phyloP scores from a whole-genome alignment of 192 early-diverging fungal genomes.

The Podila horticola region DNA sequence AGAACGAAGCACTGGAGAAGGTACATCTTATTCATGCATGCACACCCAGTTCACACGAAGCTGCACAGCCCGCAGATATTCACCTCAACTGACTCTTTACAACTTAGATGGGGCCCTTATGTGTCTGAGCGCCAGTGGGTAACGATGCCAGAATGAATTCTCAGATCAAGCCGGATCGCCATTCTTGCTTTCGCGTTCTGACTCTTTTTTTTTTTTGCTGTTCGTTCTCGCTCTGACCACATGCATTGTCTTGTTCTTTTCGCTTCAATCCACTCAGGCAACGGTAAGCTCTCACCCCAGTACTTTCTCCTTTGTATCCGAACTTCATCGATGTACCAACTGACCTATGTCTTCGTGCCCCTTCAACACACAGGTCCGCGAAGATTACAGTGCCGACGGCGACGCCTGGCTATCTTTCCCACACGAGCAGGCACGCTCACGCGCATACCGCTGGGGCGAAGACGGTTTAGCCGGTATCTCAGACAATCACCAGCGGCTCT shows the following conservation, averaged over 20 bases:
- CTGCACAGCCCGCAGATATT: background rate
- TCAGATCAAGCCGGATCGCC: background rate
- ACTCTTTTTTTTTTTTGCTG: background rate
- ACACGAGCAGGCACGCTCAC: slow-evolving; percentile 43
- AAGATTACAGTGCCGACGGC: slow-evolving; percentile 44
- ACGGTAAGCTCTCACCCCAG: background rate
- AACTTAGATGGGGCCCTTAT: slow-evolving; percentile 46
- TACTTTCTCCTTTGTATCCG: background rate
- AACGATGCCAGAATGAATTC: background rate
- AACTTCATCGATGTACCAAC: no score
- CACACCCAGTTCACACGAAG: background rate
- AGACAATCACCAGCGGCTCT: slow-evolving; percentile 49
- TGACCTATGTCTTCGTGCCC: no score
- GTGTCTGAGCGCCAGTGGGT: slow-evolving; percentile 52
- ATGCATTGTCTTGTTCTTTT: no score
- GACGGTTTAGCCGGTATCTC: slow-evolving; percentile 44
- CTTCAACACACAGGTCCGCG: slow-evolving; percentile 17
- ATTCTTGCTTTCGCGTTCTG: background rate
- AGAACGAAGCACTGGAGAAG: slow-evolving; percentile 44
- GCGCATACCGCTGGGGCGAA: slow-evolving; percentile 49
- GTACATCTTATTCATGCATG: slow-evolving; percentile 7
- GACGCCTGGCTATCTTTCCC: slow-evolving; percentile 47
- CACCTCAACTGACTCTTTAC: background rate
- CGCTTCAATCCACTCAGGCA: background rate
- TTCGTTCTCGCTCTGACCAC: background rate